Conservation (phyloP, 495 filamentous ascomycete species). For the Clohesyomyces aquaticus region DNA sequence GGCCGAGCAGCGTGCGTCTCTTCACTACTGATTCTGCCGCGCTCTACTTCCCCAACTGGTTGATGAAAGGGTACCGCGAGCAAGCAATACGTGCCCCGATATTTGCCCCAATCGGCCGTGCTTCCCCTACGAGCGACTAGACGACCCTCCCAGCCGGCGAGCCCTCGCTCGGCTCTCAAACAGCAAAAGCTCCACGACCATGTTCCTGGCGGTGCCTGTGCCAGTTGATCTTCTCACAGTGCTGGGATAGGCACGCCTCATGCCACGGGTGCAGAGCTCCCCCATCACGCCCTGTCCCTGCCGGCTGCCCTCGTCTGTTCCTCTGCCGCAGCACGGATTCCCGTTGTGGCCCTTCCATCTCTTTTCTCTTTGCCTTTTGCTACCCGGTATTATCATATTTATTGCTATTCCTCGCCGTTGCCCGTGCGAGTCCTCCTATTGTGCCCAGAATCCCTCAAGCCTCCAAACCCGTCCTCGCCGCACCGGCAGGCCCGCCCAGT, state of each 20-base stretch:
- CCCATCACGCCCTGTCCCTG: conserved; percentile 6
- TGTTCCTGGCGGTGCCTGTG: conserved; percentile 34
- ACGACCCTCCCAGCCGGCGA: conserved; percentile 6
- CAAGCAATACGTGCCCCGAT: conserved; percentile 3
- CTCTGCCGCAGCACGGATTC: conserved; percentile 24
- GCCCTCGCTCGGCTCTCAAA: conserved; percentile 37
- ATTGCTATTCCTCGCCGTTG: conserved; percentile 13
- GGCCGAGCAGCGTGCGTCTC: conserved; percentile 11
- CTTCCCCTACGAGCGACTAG: neutral
- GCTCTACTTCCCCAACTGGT: neutral
- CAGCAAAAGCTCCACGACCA: conserved; percentile 35
- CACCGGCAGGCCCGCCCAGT: neutral
- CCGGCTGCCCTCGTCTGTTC: conserved; percentile 14
- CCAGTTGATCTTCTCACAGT: conserved; percentile 20
- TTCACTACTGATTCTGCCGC: neutral
- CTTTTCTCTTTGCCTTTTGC: neutral
- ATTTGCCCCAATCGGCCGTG: neutral
- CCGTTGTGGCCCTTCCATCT: conserved; percentile 2
- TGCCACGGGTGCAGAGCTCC: conserved; percentile 4
- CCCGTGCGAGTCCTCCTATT: conserved; percentile 10
- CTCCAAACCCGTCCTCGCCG: conserved; percentile 15
- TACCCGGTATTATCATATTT: neutral
- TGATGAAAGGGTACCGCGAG: neutral
- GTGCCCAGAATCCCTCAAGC: conserved; percentile 18
- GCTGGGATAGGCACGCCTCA: conserved; percentile 9